Evolutionary conservation across 2,329 filamentous ascomycete genomes (phyloP).

Genomic region (Fusarium guadeloupense): DNA sequence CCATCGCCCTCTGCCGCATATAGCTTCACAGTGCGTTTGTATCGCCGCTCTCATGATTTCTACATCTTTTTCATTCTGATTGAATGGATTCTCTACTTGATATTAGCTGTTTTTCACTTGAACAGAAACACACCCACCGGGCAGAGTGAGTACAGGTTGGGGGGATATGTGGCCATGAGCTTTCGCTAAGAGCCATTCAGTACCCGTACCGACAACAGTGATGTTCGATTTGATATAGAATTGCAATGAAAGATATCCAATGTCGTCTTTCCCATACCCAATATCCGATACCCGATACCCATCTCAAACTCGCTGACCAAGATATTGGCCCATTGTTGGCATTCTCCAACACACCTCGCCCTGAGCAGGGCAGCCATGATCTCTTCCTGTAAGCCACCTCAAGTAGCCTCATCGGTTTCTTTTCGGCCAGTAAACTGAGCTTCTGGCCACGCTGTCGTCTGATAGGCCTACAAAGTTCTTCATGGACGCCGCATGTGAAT

Average conservation of each 20-base stretch:
- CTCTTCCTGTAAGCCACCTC: neutral
- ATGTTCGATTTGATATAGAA: neutral
- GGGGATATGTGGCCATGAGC: too few species aligned
- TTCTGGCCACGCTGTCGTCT: constrained; percentile 2
- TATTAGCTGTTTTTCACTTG: neutral
- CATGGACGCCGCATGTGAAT: neutral
- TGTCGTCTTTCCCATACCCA: too few species aligned
- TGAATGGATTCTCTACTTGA: neutral
- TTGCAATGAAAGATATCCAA: too few species aligned
- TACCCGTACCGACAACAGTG: too few species aligned
- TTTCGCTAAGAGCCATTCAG: neutral
- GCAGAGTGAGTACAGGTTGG: neutral
- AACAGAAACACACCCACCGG: neutral
- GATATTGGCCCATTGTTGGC: neutral
- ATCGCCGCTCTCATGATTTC: neutral
- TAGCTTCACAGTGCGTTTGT: constrained; percentile 10
- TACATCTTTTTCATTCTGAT: neutral
- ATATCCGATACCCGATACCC: too few species aligned
- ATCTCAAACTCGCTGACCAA: neutral
- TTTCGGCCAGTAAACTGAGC: neutral
- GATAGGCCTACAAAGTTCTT: constrained; percentile 23
- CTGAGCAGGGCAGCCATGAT: neutral
- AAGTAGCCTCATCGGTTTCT: neutral
- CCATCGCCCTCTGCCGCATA: rapidly evolving
- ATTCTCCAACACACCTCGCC: neutral